Evolutionary conservation across 768 basidiomycete genomes (phyloP).

Genomic region (Podaxis carcinomalis): DNA sequence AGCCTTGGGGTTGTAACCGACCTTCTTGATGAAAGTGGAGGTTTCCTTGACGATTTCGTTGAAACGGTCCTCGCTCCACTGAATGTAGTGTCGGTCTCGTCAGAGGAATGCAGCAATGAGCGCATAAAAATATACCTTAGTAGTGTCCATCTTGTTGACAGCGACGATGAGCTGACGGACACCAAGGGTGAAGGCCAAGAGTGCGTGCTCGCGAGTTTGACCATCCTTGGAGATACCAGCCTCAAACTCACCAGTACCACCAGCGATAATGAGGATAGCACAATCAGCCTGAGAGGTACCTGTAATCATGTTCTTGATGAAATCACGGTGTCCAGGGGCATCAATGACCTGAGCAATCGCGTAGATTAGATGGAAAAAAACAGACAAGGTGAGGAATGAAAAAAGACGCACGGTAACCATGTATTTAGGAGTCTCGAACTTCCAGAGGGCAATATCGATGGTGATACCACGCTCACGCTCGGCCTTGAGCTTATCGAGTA

Average conservation of each 20-base stretch:
- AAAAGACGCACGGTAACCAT: slow-evolving; percentile 73
- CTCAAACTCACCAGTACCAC: slow-evolving; percentile 99
- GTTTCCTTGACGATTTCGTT: slow-evolving; percentile 99
- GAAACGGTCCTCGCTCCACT: slow-evolving; percentile 99
- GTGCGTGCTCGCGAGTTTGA: slow-evolving; percentile 99
- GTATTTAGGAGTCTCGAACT: slow-evolving; percentile 99
- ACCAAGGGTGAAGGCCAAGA: slow-evolving; percentile 99
- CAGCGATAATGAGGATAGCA: slow-evolving; percentile 98
- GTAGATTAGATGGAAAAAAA: slow-evolving; percentile 18
- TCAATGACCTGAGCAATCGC: slow-evolving; percentile 77
- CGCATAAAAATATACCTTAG: slow-evolving; percentile 56
- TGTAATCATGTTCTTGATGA: slow-evolving; percentile 99
- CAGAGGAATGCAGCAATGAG: background rate
- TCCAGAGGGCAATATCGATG: slow-evolving; percentile 99
- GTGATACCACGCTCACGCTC: slow-evolving; percentile 99
- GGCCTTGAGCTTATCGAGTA: slow-evolving; percentile 99
- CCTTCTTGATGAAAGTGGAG: slow-evolving; percentile 98
- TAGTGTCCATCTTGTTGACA: slow-evolving; percentile 99
- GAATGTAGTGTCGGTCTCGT: slow-evolving; percentile 12
- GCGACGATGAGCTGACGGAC: slow-evolving; percentile 99
- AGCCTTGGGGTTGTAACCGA: slow-evolving; percentile 98
- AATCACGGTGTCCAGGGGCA: slow-evolving; percentile 99
- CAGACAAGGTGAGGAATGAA: slow-evolving; percentile 11
- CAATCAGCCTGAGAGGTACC: slow-evolving; percentile 99
- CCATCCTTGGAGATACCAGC: slow-evolving; percentile 99